A percentile compares a stretch with the other conserved stretches of the same genome.
Conservation (phyloP, 257 asterid genomes). For the Orobanche coerulescens region DNA sequence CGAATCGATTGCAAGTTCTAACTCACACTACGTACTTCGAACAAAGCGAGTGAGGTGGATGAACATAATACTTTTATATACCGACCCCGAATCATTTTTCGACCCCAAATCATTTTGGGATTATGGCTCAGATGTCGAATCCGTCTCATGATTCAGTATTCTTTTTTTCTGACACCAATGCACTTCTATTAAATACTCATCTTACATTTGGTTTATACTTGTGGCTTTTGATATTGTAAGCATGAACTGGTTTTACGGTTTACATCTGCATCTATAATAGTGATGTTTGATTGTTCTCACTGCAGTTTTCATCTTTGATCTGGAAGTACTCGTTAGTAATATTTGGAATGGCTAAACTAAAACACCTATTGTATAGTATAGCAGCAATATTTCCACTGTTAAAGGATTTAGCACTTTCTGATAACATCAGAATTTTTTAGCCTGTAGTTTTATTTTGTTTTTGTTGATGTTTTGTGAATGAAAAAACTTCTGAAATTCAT, state of each 20-base stretch:
- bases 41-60: not conserved
- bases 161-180: too few relatives aligned
- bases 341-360: conserved; percentile 36
- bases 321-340: conserved; percentile 38
- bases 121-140: too few relatives aligned
- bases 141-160: too few relatives aligned
- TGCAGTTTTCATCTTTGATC: not conserved
- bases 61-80: not conserved
- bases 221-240: not conserved
- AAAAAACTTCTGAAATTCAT: too few relatives aligned
- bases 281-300: not conserved
- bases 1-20: not conserved
- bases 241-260: not conserved
- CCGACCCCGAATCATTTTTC: not conserved
- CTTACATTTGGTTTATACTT: not conserved
- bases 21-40: not conserved
- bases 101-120: too few relatives aligned
- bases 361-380: conserved; percentile 18
- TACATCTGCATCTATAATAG: not conserved
- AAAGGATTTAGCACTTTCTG: not conserved
- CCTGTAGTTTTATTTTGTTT: not conserved
- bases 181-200: not conserved
- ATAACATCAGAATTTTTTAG: not conserved
- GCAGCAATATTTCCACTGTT: conserved; percentile 25
- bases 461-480: not conserved